Evolutionary conservation across 352 stramenopile species (phyloP).

Genomic region (Phytopythium litorale): DNA sequence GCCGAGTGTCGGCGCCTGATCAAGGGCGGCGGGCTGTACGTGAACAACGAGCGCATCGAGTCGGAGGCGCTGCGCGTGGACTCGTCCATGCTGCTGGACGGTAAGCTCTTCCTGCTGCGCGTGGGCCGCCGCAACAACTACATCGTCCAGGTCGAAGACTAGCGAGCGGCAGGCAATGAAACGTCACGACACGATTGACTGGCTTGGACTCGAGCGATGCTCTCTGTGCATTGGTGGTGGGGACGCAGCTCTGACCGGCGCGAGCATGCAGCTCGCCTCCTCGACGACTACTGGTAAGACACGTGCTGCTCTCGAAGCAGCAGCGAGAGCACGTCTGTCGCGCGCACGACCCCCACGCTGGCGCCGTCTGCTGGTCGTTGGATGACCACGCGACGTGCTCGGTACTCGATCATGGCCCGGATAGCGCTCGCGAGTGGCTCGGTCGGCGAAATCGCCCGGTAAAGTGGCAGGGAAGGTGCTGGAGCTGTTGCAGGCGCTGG

Average conservation of each 20-base stretch:
- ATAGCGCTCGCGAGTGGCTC: slow-evolving; percentile 43
- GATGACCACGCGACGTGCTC: slow-evolving; percentile 31
- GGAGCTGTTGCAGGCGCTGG: not conserved
- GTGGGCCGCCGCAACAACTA: slow-evolving; percentile 80
- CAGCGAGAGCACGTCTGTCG: slow-evolving; percentile 45
- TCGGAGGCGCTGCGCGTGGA: slow-evolving; percentile 34
- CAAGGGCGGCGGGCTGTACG: slow-evolving; percentile 92
- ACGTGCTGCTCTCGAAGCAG: slow-evolving; percentile 49
- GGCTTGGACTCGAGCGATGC: not conserved
- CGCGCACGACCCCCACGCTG: slow-evolving; percentile 35
- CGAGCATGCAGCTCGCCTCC: not conserved
- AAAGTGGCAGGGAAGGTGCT: not conserved
- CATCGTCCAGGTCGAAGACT: slow-evolving; percentile 53
- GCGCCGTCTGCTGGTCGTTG: slow-evolving; percentile 11
- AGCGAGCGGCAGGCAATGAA: not conserved
- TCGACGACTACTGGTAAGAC: slow-evolving; percentile 8
- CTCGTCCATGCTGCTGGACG: slow-evolving; percentile 55
- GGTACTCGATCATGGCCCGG: slow-evolving; percentile 35
- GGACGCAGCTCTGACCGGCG: too few relatives aligned
- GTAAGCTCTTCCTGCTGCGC: slow-evolving; percentile 63
- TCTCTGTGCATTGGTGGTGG: not conserved
- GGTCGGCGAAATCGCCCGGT: slow-evolving; percentile 3
- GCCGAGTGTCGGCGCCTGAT: slow-evolving; percentile 95
- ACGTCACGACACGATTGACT: not conserved
- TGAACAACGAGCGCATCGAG: slow-evolving; percentile 88